A percentile compares a stretch with the other conserved stretches of the same genome.
phyloP scores from a whole-genome alignment of 352 stramenopile species.

The Globisporangium rhizosaccharum region DNA sequence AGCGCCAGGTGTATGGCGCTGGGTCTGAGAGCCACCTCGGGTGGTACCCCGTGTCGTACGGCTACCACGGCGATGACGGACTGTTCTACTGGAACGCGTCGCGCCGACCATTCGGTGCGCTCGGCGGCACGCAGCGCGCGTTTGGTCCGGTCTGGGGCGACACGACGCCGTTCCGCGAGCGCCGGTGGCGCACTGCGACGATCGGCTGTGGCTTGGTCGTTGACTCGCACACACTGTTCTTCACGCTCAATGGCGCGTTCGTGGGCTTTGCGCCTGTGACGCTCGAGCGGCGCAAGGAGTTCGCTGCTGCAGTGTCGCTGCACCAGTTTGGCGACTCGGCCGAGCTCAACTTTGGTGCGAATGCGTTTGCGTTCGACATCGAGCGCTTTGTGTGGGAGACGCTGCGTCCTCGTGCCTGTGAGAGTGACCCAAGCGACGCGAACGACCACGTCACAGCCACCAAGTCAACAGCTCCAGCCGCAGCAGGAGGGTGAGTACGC shows the following conservation, averaged over 20 bases:
- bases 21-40: slow-evolving; percentile 30
- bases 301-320: slow-evolving; percentile 28
- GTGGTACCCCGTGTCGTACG: slow-evolving; percentile 30
- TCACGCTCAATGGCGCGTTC: slow-evolving; percentile 28
- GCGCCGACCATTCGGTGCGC: not conserved
- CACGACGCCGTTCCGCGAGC: slow-evolving; percentile 4
- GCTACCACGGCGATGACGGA: slow-evolving; percentile 33
- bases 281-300: slow-evolving; percentile 7
- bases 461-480: not conserved
- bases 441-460: not conserved
- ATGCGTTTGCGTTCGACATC: slow-evolving; percentile 29
- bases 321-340: slow-evolving; percentile 25
- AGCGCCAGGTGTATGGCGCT: slow-evolving; percentile 22
- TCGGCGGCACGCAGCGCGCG: slow-evolving; percentile 8
- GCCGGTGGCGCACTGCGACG: not conserved
- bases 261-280: slow-evolving; percentile 13
- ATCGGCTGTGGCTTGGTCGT: slow-evolving; percentile 27
- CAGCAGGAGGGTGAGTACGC: not conserved
- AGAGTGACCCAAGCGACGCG: not conserved
- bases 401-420: not conserved
- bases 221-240: slow-evolving; percentile 21
- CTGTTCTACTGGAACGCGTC: slow-evolving; percentile 28
- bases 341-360: slow-evolving; percentile 28
- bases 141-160: slow-evolving; percentile 21
- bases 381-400: slow-evolving; percentile 14